Base-by-base conservation (phyloP, 1,284 basidiomycete species). In the Thecaphora frezii region DNA sequence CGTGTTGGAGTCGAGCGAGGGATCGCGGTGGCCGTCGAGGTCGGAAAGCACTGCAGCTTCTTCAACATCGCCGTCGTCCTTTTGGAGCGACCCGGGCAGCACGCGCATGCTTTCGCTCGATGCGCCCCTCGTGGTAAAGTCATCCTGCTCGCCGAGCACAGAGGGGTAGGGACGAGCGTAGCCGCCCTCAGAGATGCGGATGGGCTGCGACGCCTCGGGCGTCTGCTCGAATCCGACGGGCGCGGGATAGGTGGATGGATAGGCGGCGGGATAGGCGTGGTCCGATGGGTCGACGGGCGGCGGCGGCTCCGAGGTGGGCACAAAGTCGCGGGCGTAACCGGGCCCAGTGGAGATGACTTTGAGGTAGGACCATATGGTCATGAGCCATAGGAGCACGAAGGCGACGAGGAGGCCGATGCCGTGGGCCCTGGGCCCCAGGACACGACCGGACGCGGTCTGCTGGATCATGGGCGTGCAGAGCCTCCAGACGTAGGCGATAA, bases 321-420 rank as follows among this genome's bases (percentile, higher is more conserved):
- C 56, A 33, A 63, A 64, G 47, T 78, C 74, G 13, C 58, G 63
- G 24, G 74, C 73, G 43, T 66, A 45, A 3, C 76, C 76, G 2
- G 76, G 76, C 12, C 51, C 54, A 1, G 68, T 62, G 12, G 52
- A n/a, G 40, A 76, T 50, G 21, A 74, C 66, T 7, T 44, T 57
- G 2, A 71, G 44, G 37, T 71, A 78, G 5, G 70, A 67, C 75
- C 75, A 77, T 1, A 72, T 47, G 2, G 71, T 48, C 60, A 74
- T 61, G 7, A 69, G 44, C 67, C 73, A 75, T 8, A 76, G 54
- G 12, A 74, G 22, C 3, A 62, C 48, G 26, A 76, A 76, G 2
- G 51, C 60, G 1, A 67, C 66, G 1, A 75, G 61, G 24, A 78
- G 54, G 4, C 63, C 73, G 16, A 76, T 54, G 0, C 73, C 73